Evolutionary conservation across 768 basidiomycete genomes (phyloP).

Genomic region (Rhodosporidiobolus sp.): DNA sequence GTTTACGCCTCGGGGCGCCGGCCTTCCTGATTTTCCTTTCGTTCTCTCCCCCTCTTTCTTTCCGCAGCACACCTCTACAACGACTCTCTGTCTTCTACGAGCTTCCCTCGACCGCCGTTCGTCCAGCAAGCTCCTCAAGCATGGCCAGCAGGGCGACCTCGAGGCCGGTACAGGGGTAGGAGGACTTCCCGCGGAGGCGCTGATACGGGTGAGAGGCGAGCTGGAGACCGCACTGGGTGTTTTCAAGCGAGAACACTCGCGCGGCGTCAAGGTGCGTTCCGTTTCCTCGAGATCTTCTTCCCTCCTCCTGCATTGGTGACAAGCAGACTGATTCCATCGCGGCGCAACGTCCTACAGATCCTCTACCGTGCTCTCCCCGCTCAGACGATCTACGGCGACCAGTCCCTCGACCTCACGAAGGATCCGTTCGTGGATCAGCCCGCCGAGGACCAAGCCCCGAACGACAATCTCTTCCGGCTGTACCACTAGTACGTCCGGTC

Average conservation of each 20-base stretch:
- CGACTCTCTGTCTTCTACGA: constrained; percentile 10
- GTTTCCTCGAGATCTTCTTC: no score
- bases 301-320: no score
- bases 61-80: constrained; percentile 18
- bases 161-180: background rate
- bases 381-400: constrained; percentile 19
- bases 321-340: background rate
- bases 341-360: background rate
- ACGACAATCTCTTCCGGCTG: constrained; percentile 43
- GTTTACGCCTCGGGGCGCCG: no score
- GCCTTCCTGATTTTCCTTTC: background rate
- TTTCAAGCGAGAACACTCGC: constrained; percentile 45
- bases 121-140: no score
- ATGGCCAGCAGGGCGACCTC: constrained; percentile 8
- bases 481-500: constrained; percentile 31
- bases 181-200: constrained; percentile 12
- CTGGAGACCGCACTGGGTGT: constrained; percentile 42
- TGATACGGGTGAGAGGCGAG: constrained; percentile 35
- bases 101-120: constrained; percentile 24
- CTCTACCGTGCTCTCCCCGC: constrained; percentile 27
- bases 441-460: background rate
- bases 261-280: constrained; percentile 39
- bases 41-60: no score
- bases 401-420: background rate
- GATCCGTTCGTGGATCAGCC: constrained; percentile 9